phyloP scores from a whole-genome alignment of 2,329 filamentous ascomycete species.

The Aureobasidium melanogenum region DNA sequence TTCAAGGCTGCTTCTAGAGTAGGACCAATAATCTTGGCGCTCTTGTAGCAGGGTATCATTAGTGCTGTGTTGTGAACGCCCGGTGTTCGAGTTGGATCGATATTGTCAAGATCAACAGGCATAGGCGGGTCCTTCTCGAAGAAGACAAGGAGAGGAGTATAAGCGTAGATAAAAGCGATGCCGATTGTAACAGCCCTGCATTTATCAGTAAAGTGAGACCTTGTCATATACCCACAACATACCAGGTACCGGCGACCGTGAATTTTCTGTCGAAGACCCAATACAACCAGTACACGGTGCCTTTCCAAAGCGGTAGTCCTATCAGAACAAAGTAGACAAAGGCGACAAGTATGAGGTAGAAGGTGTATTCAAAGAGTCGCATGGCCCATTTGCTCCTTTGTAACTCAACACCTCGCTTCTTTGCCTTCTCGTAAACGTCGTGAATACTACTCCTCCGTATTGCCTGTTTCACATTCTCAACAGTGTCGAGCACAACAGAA shows the following conservation, averaged over 20 bases:
- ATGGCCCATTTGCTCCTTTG: constrained; percentile 26
- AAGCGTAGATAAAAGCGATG: constrained; percentile 23
- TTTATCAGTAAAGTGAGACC: not conserved
- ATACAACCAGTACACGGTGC: constrained; percentile 36
- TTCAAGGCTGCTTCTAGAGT: constrained; percentile 38
- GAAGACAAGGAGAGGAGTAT: constrained; percentile 23
- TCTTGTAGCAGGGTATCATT: constrained; percentile 42
- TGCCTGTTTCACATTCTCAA: not conserved
- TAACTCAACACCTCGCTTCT: constrained; percentile 14
- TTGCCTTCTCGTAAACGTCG: constrained; percentile 19
- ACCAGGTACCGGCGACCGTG: constrained; percentile 31
- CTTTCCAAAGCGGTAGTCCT: constrained; percentile 39
- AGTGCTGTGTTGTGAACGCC: constrained; percentile 31
- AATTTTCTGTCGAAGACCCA: constrained; percentile 33
- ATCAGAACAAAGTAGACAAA: constrained; percentile 41
- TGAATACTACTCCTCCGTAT: constrained; percentile 14
- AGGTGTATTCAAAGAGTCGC: constrained; percentile 29
- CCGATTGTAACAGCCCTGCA: constrained; percentile 29
- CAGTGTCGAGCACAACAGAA: not conserved
- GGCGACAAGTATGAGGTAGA: constrained; percentile 29
- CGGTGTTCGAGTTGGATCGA: constrained; percentile 16
- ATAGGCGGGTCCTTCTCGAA: constrained; percentile 28
- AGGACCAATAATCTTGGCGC: constrained; percentile 32
- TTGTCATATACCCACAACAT: not conserved
- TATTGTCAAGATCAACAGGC: constrained; percentile 16